Conservation (phyloP, 2,329 filamentous ascomycete genomes). For the Aphanoascus verrucosus region DNA sequence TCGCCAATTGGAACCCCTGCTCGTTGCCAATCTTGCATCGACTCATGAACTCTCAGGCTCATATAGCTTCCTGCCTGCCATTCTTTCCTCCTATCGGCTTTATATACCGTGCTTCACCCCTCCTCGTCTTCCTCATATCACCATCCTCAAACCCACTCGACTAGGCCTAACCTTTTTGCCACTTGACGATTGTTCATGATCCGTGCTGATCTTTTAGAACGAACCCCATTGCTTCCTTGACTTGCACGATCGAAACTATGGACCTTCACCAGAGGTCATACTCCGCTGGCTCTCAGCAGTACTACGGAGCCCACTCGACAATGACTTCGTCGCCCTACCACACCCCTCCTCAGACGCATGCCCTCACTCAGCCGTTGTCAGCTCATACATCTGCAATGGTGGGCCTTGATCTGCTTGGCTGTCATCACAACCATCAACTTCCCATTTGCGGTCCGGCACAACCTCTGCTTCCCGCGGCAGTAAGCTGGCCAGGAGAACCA, state of each 20-base stretch:
- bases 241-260: slow-evolving; percentile 15
- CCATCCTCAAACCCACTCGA: background rate
- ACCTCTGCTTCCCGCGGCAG: slow-evolving; percentile 18
- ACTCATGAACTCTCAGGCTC: background rate
- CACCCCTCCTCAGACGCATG: slow-evolving; percentile 17
- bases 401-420: background rate
- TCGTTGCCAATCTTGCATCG: background rate
- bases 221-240: background rate
- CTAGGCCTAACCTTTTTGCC: background rate
- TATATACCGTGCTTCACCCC: background rate
- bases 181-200: background rate
- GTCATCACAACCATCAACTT: slow-evolving; percentile 6
- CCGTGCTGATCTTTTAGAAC: background rate
- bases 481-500: slow-evolving; percentile 20
- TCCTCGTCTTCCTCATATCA: background rate
- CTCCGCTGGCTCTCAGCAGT: slow-evolving; percentile 16
- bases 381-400: slow-evolving; percentile 15
- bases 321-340: slow-evolving; percentile 20
- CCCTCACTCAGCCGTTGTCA: slow-evolving; percentile 13
- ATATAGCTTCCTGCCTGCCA: slow-evolving; percentile 3
- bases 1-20: slow-evolving; percentile 4
- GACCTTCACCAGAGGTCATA: slow-evolving; percentile 20
- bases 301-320: slow-evolving; percentile 8
- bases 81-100: background rate
- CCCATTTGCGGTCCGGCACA: slow-evolving; percentile 17